Evolutionary conservation across 1,139 yeast species (phyloP).

Genomic region (Taphrina betulina): DNA sequence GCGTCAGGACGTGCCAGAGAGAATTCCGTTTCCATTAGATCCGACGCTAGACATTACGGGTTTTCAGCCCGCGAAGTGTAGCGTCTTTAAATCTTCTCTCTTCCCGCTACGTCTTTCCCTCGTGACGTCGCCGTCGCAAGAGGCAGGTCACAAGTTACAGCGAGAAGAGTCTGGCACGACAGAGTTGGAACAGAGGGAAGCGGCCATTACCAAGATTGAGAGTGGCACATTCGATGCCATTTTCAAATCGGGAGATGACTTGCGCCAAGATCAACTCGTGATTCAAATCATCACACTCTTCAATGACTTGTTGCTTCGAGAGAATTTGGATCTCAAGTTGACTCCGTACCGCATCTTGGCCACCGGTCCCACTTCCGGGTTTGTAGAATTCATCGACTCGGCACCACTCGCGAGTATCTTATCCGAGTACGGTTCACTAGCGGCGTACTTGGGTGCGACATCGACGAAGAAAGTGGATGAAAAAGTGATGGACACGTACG

Average conservation of each 20-base stretch:
- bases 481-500: slow-evolving; percentile 86
- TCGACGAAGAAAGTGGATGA: slow-evolving; percentile 56
- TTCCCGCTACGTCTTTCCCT: slow-evolving; percentile 50
- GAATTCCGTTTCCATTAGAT: slow-evolving; percentile 24
- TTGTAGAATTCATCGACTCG: slow-evolving; percentile 88
- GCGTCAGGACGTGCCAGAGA: slow-evolving; percentile 45
- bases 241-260: slow-evolving; percentile 94
- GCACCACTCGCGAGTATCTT: slow-evolving; percentile 83
- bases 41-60: slow-evolving; percentile 47
- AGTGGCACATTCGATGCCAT: slow-evolving; percentile 71
- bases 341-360: slow-evolving; percentile 91
- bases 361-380: slow-evolving; percentile 86
- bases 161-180: background rate
- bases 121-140: slow-evolving; percentile 69
- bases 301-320: slow-evolving; percentile 85
- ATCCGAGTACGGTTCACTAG: slow-evolving; percentile 61
- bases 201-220: slow-evolving; percentile 72
- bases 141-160: slow-evolving; percentile 51
- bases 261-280: slow-evolving; percentile 93
- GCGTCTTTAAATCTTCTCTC: slow-evolving; percentile 24
- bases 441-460: slow-evolving; percentile 54
- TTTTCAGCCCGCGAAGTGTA: slow-evolving; percentile 48
- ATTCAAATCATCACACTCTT: slow-evolving; percentile 86
- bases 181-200: slow-evolving; percentile 55
- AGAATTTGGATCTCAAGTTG: slow-evolving; percentile 80